Conservation (phyloP, 192 early-diverging fungal genomes). For the Spizellomyces punctatus region DNA sequence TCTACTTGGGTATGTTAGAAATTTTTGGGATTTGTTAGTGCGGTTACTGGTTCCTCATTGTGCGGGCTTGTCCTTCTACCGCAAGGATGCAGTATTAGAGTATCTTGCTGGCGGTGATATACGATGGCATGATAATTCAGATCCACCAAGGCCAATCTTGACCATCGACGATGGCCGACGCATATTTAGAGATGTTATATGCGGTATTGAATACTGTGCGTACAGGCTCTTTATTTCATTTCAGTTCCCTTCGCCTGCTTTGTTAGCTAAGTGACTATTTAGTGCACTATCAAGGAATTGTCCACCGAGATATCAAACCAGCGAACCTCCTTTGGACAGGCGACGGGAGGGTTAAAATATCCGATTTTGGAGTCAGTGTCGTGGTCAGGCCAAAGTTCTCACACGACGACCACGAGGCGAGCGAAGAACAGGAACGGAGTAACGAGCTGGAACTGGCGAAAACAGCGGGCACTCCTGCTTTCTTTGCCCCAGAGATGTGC, state of each 20-base stretch:
- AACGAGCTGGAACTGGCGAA: slow-evolving; percentile 84
- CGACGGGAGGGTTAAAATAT: slow-evolving; percentile 87
- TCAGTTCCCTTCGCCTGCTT: background rate
- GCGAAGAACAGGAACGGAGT: slow-evolving; percentile 4
- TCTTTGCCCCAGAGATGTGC: slow-evolving; percentile 98
- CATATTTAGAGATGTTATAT: slow-evolving; percentile 89
- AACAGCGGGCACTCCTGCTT: slow-evolving; percentile 95
- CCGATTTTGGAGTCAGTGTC: slow-evolving; percentile 97
- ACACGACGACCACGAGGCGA: slow-evolving; percentile 15
- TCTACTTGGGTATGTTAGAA: slow-evolving; percentile 79
- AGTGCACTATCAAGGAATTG: slow-evolving; percentile 94
- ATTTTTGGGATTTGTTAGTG: slow-evolving; percentile 11
- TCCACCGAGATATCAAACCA: slow-evolving; percentile 98
- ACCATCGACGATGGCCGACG: slow-evolving; percentile 63
- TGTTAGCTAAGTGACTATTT: background rate
- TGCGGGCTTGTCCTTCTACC: background rate
- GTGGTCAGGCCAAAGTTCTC: slow-evolving; percentile 51
- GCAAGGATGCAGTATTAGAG: slow-evolving; percentile 65
- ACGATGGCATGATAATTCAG: slow-evolving; percentile 68
- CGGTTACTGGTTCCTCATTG: background rate
- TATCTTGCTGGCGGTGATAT: slow-evolving; percentile 94
- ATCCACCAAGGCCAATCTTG: slow-evolving; percentile 62
- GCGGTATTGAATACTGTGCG: slow-evolving; percentile 90
- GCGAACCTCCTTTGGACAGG: slow-evolving; percentile 86
- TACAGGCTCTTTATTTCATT: slow-evolving; percentile 1